Conservation (phyloP, 495 filamentous ascomycete species). For the Talaromyces stipitatus region DNA sequence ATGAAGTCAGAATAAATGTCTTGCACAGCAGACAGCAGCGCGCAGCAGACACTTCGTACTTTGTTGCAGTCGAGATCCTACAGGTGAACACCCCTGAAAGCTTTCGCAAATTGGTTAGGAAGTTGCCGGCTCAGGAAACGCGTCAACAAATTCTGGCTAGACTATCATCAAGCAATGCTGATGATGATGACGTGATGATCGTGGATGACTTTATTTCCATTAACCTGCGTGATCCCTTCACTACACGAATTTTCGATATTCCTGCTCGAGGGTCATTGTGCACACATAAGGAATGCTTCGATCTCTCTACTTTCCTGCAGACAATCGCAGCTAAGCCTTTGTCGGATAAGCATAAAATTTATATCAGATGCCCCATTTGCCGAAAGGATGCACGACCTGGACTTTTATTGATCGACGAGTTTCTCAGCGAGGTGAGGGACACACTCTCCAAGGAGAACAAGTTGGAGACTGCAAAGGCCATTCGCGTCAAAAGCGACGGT, state of each 20-base stretch:
- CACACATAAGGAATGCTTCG: constrained; percentile 78
- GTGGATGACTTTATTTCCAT: constrained; percentile 57
- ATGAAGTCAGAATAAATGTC: constrained; percentile 34
- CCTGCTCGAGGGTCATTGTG: constrained; percentile 60
- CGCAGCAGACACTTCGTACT: constrained; percentile 36
- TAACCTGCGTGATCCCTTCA: constrained; percentile 71
- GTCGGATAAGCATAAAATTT: constrained; percentile 53
- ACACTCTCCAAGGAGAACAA: constrained; percentile 33
- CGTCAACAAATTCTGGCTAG: constrained; percentile 28
- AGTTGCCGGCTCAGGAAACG: constrained; percentile 19
- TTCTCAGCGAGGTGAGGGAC: constrained; percentile 50
- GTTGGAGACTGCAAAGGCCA: constrained; percentile 41
- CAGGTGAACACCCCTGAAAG: constrained; percentile 42
- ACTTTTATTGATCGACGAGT: constrained; percentile 60
- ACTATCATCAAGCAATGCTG: constrained; percentile 23
- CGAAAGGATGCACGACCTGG: constrained; percentile 63
- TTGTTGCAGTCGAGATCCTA: constrained; percentile 56
- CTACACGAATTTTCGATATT: constrained; percentile 54
- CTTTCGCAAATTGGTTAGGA: constrained; percentile 35
- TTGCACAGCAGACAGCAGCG: constrained; percentile 1
- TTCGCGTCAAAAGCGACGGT: constrained; percentile 51
- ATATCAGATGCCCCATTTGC: constrained; percentile 81
- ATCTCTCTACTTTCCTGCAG: constrained; percentile 70
- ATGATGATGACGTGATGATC: constrained; percentile 64
- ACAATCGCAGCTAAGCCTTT: constrained; percentile 46